A percentile compares a stretch with the other conserved stretches of the same genome.
Evolutionary conservation across 1,284 basidiomycete genomes (phyloP).

Genomic region (Fistulina hepatica): DNA sequence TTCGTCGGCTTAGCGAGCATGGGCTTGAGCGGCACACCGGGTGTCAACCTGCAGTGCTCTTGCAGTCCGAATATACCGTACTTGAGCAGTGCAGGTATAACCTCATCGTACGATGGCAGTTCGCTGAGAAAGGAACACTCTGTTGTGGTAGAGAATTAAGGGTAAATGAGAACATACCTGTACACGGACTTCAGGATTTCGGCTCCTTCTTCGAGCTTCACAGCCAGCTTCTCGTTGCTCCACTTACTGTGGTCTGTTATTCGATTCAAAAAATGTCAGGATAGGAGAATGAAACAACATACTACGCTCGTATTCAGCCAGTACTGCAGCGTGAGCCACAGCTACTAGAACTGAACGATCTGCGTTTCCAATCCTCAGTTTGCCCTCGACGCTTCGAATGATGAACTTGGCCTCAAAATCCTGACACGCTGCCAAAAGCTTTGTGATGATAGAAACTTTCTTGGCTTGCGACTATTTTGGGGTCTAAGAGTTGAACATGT

Average conservation of each 20-base stretch:
- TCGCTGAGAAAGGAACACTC: conserved; percentile 44
- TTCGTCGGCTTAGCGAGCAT: conserved; percentile 99
- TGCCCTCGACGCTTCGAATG: conserved; percentile 91
- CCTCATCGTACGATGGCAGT: conserved; percentile 86
- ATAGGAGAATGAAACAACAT: conserved; percentile 13
- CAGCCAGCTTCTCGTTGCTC: conserved; percentile 63
- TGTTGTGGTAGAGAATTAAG: background rate
- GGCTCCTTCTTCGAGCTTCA: conserved; percentile 71
- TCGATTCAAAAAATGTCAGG: conserved; percentile 2
- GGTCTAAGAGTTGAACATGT: conserved; percentile 5
- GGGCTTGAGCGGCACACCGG: conserved; percentile 93
- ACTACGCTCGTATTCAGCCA: conserved; percentile 68
- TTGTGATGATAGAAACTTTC: conserved; percentile 94
- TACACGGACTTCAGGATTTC: conserved; percentile 85
- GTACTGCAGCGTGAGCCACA: conserved; percentile 75
- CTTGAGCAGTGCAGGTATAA: conserved; percentile 86
- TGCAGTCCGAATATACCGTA: conserved; percentile 66
- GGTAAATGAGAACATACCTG: conserved; percentile 42
- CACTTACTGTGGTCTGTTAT: conserved; percentile 57
- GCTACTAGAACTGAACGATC: conserved; percentile 89
- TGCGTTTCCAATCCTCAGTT: conserved; percentile 94
- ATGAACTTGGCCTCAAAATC: conserved; percentile 91
- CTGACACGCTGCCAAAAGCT: conserved; percentile 86
- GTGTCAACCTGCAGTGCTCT: conserved; percentile 82
- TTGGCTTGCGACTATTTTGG: conserved; percentile 67